Conservation (phyloP, 1,284 basidiomycete species). For the Caloboletus firmus region DNA sequence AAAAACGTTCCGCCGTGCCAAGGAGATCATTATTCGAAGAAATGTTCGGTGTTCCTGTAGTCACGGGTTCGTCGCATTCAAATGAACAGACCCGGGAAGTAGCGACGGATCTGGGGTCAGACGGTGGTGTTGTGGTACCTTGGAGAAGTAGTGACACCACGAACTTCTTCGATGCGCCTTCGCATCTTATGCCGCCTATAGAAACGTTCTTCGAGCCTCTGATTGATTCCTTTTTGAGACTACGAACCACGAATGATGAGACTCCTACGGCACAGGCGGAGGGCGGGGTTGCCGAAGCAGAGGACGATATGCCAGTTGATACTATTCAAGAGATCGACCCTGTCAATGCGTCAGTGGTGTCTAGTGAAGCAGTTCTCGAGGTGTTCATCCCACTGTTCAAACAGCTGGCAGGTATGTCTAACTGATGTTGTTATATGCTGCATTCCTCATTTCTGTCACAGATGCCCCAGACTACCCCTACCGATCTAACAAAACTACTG, state of each 20-base stretch:
- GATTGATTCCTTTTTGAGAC: conserved; percentile 63
- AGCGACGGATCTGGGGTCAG: conserved; percentile 20
- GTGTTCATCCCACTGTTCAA: conserved; percentile 31
- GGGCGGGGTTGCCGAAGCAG: conserved; percentile 34
- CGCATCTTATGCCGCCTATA: conserved; percentile 80
- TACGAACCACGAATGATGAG: conserved; percentile 34
- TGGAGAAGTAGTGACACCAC: conserved; percentile 44
- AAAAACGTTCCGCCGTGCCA: conserved; percentile 30
- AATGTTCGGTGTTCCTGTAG: conserved; percentile 74
- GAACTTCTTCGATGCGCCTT: conserved; percentile 70
- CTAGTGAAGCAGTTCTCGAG: conserved; percentile 21
- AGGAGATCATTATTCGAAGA: conserved; percentile 78
- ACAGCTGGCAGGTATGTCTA: conserved; percentile 28
- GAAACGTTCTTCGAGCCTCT: conserved; percentile 74
- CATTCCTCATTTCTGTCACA: conserved; percentile 8
- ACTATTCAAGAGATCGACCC: conserved; percentile 25
- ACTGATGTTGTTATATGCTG: background rate
- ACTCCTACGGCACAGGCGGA: conserved; percentile 23
- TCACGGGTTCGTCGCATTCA: conserved; percentile 38
- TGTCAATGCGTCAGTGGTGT: conserved; percentile 7
- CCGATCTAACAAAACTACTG: conserved; percentile 11
- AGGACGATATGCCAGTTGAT: conserved; percentile 49
- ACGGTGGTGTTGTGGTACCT: conserved; percentile 25
- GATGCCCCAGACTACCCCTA: conserved; percentile 26
- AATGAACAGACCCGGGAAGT: conserved; percentile 13